These are phyloP conservation scores for Protomyces lactucae-debilis DNA, from an alignment of 1,139 yeast species.

Conservation along the genomic window DNA sequence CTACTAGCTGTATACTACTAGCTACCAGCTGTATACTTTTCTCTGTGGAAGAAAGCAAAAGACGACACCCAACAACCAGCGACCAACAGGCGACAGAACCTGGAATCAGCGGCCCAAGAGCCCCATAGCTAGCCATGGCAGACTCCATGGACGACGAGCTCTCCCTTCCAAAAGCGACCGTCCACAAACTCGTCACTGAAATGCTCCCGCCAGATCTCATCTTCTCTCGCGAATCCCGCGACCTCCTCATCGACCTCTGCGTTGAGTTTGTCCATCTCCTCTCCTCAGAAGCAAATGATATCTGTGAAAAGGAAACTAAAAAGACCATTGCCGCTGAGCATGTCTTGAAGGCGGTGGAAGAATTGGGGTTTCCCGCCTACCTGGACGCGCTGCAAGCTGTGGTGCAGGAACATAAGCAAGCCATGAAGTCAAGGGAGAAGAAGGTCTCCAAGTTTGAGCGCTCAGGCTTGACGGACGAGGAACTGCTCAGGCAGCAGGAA, in stretches of 20 bases:
- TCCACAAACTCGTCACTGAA: slow-evolving; percentile 87
- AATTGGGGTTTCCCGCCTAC: slow-evolving; percentile 80
- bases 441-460: slow-evolving; percentile 90
- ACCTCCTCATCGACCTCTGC: slow-evolving; percentile 91
- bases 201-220: slow-evolving; percentile 80
- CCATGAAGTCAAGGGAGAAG: slow-evolving; percentile 49
- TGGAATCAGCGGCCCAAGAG: no score
- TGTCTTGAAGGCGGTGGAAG: slow-evolving; percentile 82
- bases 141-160: slow-evolving; percentile 39
- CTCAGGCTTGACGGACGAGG: slow-evolving; percentile 88
- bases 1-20: no score
- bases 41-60: neutral
- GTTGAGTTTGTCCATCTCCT: slow-evolving; percentile 93
- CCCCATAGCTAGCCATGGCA: neutral
- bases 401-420: slow-evolving; percentile 18
- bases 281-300: slow-evolving; percentile 89
- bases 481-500: slow-evolving; percentile 84
- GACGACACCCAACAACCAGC: neutral
- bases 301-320: slow-evolving; percentile 92
- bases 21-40: no score
- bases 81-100: no score
- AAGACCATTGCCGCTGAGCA: slow-evolving; percentile 97
- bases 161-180: slow-evolving; percentile 61
- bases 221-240: slow-evolving; percentile 89
- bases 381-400: slow-evolving; percentile 77